Evolutionary conservation across 2,329 filamentous ascomycete genomes (phyloP).

Genomic region (Mycosphaerella arachidis): DNA sequence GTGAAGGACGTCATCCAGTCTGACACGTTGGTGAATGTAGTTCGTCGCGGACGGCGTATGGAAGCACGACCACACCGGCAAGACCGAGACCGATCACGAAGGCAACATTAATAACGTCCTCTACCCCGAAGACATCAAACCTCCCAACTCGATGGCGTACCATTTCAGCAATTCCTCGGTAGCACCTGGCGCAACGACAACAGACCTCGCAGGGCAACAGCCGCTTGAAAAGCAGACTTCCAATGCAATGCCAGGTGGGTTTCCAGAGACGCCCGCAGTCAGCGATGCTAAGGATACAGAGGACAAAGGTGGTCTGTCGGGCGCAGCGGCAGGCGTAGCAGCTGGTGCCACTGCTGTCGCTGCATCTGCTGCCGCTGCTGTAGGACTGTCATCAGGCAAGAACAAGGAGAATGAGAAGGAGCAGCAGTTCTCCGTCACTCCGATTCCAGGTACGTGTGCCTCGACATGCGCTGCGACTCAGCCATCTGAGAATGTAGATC

Average conservation of each 20-base stretch:
- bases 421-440: conserved; percentile 52
- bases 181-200: conserved; percentile 66
- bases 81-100: conserved; percentile 74
- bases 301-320: conserved; percentile 18
- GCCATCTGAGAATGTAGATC: neutral
- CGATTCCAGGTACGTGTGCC: conserved; percentile 42
- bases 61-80: conserved; percentile 75
- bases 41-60: conserved; percentile 93
- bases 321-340: conserved; percentile 6
- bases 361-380: conserved; percentile 6
- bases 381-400: conserved; percentile 6
- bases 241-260: conserved; percentile 54
- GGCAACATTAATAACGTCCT: conserved; percentile 94
- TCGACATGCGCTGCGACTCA: neutral
- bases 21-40: conserved; percentile 45
- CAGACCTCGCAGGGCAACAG: conserved; percentile 62
- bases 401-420: conserved; percentile 12
- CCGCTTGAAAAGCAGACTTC: conserved; percentile 47
- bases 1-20: neutral
- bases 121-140: conserved; percentile 64
- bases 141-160: conserved; percentile 41
- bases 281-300: conserved; percentile 32
- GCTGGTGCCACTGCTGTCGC: conserved; percentile 9
- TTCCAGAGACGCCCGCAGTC: conserved; percentile 65
- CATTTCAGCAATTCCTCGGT: conserved; percentile 58